phyloP scores from a whole-genome alignment of 148 eudicot species.

The Rheum nobile region DNA sequence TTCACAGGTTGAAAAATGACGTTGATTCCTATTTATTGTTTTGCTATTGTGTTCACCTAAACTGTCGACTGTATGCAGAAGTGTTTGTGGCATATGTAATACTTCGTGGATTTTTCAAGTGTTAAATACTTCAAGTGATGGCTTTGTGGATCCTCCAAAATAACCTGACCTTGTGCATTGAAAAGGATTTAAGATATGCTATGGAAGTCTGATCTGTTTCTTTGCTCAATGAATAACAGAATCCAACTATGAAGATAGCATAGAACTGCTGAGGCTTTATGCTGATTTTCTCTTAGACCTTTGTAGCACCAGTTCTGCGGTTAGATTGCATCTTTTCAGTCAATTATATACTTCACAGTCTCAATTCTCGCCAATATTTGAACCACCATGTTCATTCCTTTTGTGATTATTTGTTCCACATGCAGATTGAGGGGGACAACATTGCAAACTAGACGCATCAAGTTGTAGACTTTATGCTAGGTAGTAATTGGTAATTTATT shows the following conservation, averaged over 20 bases:
- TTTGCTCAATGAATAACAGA: too few species aligned
- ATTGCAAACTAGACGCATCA: constrained; percentile 70
- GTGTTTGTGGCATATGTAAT: not conserved
- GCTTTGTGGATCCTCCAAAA: not conserved
- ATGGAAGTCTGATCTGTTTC: not conserved
- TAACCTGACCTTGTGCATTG: not conserved
- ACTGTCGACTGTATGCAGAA: not conserved
- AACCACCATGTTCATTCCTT: too few species aligned
- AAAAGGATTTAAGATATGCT: not conserved
- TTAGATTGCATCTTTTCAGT: constrained; percentile 19
- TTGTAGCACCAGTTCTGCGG: constrained; percentile 41
- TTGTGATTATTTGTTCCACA: too few species aligned
- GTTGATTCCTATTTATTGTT: not conserved
- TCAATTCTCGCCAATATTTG: not conserved
- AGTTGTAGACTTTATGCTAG: constrained; percentile 72
- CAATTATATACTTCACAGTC: not conserved
- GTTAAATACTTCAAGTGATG: not conserved
- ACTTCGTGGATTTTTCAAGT: not conserved
- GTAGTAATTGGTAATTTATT: constrained; percentile 19
- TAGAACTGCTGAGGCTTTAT: constrained; percentile 60
- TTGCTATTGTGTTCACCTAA: not conserved
- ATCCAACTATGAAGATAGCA: too few species aligned
- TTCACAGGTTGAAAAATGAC: too few species aligned
- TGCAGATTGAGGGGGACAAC: constrained; percentile 41
- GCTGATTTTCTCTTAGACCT: constrained; percentile 87